Percentiles rank a stretch among this genome's conserved stretches.
These are phyloP conservation scores for Microsporum audouinii DNA, from an alignment of 2,329 filamentous ascomycete species.

Conservation along the genomic window DNA sequence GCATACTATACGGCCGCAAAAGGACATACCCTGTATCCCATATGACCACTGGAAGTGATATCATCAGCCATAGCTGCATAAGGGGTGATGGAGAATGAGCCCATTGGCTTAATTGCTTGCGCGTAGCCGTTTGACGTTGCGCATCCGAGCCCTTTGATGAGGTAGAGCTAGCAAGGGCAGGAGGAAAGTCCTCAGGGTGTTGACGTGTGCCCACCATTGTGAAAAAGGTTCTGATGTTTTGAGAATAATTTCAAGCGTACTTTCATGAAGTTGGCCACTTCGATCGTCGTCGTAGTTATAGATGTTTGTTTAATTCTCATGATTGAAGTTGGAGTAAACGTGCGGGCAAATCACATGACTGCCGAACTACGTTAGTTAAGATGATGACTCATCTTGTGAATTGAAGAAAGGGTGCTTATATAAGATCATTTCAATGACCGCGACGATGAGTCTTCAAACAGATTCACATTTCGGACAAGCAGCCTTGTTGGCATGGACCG, in stretches of 20 bases:
- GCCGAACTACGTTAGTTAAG: too few species aligned
- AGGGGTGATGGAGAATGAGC: slow-evolving; percentile 50
- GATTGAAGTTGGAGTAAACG: too few species aligned
- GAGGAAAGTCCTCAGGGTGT: slow-evolving; percentile 42
- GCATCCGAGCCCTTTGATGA: slow-evolving; percentile 17
- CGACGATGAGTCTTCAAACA: background rate
- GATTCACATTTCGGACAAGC: slow-evolving; percentile 25
- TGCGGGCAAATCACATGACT: too few species aligned
- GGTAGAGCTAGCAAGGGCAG: slow-evolving; percentile 19
- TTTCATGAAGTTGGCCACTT: too few species aligned
- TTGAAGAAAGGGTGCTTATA: too few species aligned
- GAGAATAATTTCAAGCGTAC: too few species aligned
- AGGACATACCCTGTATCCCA: slow-evolving; percentile 78
- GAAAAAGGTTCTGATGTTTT: background rate
- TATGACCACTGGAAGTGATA: slow-evolving; percentile 65
- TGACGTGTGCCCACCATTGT: slow-evolving; percentile 47
- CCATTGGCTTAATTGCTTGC: slow-evolving; percentile 28
- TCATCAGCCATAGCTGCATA: slow-evolving; percentile 56
- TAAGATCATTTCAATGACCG: too few species aligned
- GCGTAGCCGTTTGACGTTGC: slow-evolving; percentile 17
- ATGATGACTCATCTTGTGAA: too few species aligned
- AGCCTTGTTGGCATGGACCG: slow-evolving; percentile 37
- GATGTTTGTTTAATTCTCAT: too few species aligned
- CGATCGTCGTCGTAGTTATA: too few species aligned
- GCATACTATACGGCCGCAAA: slow-evolving; percentile 69